Conservation (phyloP, 352 stramenopile species). For the Globisporangium camurandrum region DNA sequence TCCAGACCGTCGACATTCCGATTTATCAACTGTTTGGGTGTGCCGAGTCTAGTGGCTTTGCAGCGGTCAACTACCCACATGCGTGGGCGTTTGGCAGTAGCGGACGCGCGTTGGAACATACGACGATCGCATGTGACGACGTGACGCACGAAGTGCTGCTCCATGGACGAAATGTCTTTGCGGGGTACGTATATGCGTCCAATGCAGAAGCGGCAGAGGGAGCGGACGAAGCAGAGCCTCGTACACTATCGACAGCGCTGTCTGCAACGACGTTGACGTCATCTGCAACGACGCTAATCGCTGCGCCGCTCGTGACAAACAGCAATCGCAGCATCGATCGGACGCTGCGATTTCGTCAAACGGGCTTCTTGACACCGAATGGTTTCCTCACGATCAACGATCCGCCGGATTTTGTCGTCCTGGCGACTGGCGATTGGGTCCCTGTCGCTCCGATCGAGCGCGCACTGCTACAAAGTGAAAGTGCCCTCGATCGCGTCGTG, state of each 20-base stretch:
- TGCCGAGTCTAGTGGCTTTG: constrained; percentile 60
- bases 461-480: constrained; percentile 32
- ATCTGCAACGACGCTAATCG: no score
- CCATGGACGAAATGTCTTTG: constrained; percentile 62
- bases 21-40: constrained; percentile 76
- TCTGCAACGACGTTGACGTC: no score
- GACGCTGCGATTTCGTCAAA: constrained; percentile 37
- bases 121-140: constrained; percentile 55
- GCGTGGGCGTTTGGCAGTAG: constrained; percentile 67
- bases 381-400: constrained; percentile 72
- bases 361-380: constrained; percentile 55
- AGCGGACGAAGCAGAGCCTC: background rate
- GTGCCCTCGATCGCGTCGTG: constrained; percentile 58
- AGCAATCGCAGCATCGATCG: constrained; percentile 14
- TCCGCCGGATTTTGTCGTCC: constrained; percentile 59
- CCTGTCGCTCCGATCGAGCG: constrained; percentile 56
- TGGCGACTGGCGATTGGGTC: constrained; percentile 69
- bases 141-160: constrained; percentile 53
- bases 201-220: background rate
- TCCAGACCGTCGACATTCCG: constrained; percentile 77
- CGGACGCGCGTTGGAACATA: constrained; percentile 47
- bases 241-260: no score
- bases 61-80: constrained; percentile 63
- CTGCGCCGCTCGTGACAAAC: no score
- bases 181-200: constrained; percentile 43